These are phyloP conservation scores for Tetrahymena malaccensis DNA, from an alignment of 73 alveolate species.

Conservation along the genomic window DNA sequence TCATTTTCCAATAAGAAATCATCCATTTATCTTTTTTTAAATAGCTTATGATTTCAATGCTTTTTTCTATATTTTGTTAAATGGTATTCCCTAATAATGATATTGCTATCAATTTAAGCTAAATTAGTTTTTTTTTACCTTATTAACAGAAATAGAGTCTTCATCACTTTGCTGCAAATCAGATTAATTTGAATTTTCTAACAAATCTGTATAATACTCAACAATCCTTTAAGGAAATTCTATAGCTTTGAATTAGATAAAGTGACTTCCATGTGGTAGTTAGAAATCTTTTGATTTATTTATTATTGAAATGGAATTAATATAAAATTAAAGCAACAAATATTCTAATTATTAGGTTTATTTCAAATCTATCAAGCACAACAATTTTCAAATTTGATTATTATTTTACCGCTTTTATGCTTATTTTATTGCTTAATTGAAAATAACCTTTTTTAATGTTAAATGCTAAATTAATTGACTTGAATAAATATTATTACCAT, in stretches of 20 bases:
- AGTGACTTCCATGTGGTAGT: not conserved
- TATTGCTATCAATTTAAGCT: too few relatives aligned
- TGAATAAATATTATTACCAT: not conserved
- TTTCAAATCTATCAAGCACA: not conserved
- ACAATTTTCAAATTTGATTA: not conserved
- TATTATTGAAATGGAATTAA: not conserved
- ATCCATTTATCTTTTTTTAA: too few relatives aligned
- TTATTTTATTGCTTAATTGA: not conserved
- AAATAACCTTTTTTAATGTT: not conserved
- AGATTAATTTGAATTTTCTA: not conserved
- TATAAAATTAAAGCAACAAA: not conserved
- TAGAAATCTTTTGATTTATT: not conserved
- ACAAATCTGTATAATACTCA: not conserved
- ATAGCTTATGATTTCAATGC: too few relatives aligned
- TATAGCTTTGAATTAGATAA: not conserved
- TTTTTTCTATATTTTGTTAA: too few relatives aligned
- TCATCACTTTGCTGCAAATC: not conserved
- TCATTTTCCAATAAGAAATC: not conserved
- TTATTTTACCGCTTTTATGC: not conserved
- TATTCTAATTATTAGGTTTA: not conserved
- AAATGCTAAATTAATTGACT: too few relatives aligned
- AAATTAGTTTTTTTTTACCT: not conserved
- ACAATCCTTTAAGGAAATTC: not conserved
- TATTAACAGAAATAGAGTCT: not conserved
- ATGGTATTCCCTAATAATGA: too few relatives aligned